A percentile compares a stretch with the other conserved stretches of the same genome.
Conservation (phyloP, 768 basidiomycete species). For the Psilocybe sp. region DNA sequence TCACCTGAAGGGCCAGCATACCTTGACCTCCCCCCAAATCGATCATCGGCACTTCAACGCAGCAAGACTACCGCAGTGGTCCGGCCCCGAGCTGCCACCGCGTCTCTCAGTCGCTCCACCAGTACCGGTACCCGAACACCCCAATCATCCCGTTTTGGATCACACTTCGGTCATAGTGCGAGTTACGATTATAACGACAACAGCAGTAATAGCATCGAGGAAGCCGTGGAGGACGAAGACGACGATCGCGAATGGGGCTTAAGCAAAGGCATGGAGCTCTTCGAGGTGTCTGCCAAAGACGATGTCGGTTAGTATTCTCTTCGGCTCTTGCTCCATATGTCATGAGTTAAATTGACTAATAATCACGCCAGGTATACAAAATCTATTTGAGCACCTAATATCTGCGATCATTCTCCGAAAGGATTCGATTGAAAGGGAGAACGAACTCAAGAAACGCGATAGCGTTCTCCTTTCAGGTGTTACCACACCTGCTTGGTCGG, state of each 20-base stretch:
- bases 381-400: conserved; percentile 78
- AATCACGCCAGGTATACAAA: conserved; percentile 63
- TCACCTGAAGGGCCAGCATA: conserved; percentile 61
- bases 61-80: conserved; percentile 44
- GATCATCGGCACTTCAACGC: conserved; percentile 50
- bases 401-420: conserved; percentile 75
- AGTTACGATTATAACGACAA: conserved; percentile 59
- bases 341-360: conserved; percentile 1
- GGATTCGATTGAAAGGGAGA: conserved; percentile 78
- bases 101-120: conserved; percentile 47
- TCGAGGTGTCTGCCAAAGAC: conserved; percentile 91
- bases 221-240: conserved; percentile 61
- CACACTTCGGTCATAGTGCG: conserved; percentile 50
- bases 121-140: conserved; percentile 42
- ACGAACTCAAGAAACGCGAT: conserved; percentile 76
- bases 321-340: conserved; percentile 12
- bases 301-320: conserved; percentile 58
- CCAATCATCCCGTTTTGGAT: conserved; percentile 56
- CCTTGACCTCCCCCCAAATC: conserved; percentile 56
- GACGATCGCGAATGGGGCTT: conserved; percentile 73
- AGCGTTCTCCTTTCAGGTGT: conserved; percentile 73
- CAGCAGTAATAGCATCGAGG: conserved; percentile 65
- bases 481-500: conserved; percentile 70
- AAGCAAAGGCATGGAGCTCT: conserved; percentile 81
- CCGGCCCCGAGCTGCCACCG: conserved; percentile 43